Evolutionary conservation across 164 flowering plant genomes (phyloP), one percentile per base, ranked within the genome.

Genomic region (Annona squamosa): DNA sequence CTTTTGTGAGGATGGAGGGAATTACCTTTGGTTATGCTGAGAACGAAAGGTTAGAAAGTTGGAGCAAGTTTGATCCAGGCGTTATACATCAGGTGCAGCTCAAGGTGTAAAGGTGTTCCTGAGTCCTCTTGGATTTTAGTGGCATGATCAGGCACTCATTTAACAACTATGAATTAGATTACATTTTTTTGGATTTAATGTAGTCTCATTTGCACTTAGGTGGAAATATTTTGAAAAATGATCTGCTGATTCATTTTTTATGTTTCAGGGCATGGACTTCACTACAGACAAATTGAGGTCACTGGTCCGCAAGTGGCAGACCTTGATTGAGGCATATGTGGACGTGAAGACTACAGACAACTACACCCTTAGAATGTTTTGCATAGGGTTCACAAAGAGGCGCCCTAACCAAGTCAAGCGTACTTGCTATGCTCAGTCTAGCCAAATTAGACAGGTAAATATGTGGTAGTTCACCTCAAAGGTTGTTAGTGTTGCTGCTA

Each of bases 301-400:
- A 13, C 73, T 83, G 68, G 86, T 83, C 13, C 79, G 82, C 3
- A 83, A 81, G 78, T 83, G 86, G 86, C 84, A 81, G 65, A 81
- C 84, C n/a, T 76, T 83, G 76, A 81, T 83, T 61, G 37, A 26
- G 37, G 37, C 37, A 26, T 26, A 82, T 69, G 84, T 82, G 1
- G 84, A 82, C 77, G 84, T 79, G 46, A 82, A 79, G 75, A 82
- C 84, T 0, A 82, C 82, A 0, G 84, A 82, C 67, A 82, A 77
- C 75, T 82, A 75, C 65, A 65, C 65, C 4, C 18, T 82, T 46
- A 63, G 84, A 67, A 42, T 82, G 81, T 82, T 82, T 72, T 82
- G 84, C 64, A 82, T 82, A 48, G 84, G 79, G 9, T 82, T 82
- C 79, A 82, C 84, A 66, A 79, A 79, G 81, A 77, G 84, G 41